Conservation (phyloP, 257 asterid genomes). For the Echium plantagineum region DNA sequence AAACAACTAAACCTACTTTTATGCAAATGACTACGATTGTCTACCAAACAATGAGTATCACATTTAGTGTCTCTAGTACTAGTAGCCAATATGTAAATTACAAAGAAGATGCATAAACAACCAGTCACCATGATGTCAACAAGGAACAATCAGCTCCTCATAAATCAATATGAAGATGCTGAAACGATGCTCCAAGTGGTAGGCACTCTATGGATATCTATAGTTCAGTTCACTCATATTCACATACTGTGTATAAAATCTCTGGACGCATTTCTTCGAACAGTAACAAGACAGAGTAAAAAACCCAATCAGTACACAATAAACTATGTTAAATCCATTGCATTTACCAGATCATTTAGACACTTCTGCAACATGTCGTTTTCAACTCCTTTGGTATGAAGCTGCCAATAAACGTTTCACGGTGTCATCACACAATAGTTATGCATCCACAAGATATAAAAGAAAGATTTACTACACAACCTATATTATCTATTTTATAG, state of each 20-base stretch:
- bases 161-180: no score
- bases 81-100: no score
- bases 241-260: no score
- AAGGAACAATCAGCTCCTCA: no score
- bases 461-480: background rate
- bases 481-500: background rate
- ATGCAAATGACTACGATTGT: background rate
- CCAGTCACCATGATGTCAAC: background rate
- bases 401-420: conserved; percentile 29
- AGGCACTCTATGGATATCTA: background rate
- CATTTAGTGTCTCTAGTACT: no score
- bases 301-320: background rate
- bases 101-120: no score
- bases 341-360: conserved; percentile 72
- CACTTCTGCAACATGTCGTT: conserved; percentile 53
- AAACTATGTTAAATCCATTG: conserved; percentile 4
- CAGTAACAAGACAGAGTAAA: background rate
- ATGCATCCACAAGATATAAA: background rate
- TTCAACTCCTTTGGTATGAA: conserved; percentile 54
- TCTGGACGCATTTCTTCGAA: background rate
- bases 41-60: no score
- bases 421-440: background rate
- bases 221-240: background rate
- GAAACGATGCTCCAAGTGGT: background rate
- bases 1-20: no score